phyloP scores from a whole-genome alignment of 2,329 filamentous ascomycete species.

The Fusarium annulatum region DNA sequence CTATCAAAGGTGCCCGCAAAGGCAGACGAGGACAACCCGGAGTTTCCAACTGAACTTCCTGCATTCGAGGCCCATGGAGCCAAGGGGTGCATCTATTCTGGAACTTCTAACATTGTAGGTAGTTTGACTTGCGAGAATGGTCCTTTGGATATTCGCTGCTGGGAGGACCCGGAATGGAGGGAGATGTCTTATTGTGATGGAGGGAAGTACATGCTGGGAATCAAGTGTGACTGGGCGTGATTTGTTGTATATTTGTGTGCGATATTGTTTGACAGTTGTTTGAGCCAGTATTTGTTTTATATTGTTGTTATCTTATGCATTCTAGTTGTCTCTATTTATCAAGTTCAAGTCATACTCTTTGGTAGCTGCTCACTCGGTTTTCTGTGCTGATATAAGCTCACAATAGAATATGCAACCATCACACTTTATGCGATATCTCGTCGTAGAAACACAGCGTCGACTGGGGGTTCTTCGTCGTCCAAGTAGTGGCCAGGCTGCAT shows the following conservation, averaged over 20 bases:
- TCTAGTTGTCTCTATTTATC: not conserved
- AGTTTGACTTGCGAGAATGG: not conserved
- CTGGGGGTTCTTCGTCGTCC: not conserved
- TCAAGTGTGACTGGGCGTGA: not conserved
- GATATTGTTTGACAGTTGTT: not conserved
- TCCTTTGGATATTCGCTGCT: not conserved
- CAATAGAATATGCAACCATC: not conserved
- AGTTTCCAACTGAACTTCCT: not conserved
- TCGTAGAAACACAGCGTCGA: constrained; percentile 21
- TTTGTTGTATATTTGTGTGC: no score
- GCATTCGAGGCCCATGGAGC: not conserved
- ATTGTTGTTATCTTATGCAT: accelerated
- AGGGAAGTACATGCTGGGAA: not conserved
- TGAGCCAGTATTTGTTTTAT: not conserved
- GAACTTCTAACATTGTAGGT: not conserved
- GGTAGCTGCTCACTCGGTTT: not conserved
- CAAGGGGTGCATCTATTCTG: constrained; percentile 1
- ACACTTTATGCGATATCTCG: constrained; percentile 5
- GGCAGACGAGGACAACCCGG: not conserved
- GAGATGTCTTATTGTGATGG: not conserved
- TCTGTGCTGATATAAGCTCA: not conserved
- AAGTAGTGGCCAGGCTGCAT: constrained; percentile 8
- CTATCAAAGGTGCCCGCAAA: not conserved
- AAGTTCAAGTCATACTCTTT: not conserved
- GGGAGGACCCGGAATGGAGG: not conserved